Evolutionary conservation across 768 basidiomycete genomes (phyloP).

Genomic region (Auricularia auricula-judae): DNA sequence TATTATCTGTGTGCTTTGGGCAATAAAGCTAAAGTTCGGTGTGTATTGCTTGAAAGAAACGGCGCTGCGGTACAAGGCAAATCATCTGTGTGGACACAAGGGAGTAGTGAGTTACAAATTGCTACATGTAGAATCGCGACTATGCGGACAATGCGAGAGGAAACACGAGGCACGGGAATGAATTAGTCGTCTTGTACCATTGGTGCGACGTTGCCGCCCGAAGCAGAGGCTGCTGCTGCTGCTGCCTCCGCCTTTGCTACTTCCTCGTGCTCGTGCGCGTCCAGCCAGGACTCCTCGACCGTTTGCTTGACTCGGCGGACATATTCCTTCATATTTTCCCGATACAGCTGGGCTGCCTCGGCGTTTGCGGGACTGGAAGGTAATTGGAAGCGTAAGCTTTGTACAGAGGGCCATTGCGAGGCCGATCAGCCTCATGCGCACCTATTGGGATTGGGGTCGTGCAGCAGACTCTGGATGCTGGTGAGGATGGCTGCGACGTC

Average conservation of each 20-base stretch:
- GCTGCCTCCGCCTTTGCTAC: conserved; percentile 1
- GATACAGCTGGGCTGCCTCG: conserved; percentile 91
- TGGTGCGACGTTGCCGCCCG: not conserved
- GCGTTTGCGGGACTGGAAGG: conserved; percentile 82
- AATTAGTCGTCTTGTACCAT: not conserved
- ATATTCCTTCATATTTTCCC: conserved; percentile 99
- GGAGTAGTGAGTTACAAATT: too few species aligned
- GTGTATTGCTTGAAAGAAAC: too few species aligned
- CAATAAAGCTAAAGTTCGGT: too few species aligned
- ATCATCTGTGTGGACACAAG: too few species aligned
- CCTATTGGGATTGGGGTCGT: conserved; percentile 93
- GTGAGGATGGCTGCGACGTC: conserved; percentile 98
- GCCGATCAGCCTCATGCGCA: conserved; percentile 14
- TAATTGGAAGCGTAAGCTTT: not conserved
- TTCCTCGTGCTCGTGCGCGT: conserved; percentile 57
- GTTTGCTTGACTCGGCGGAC: conserved; percentile 85
- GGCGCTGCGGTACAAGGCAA: too few species aligned
- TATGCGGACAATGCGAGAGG: too few species aligned
- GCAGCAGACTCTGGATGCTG: conserved; percentile 87
- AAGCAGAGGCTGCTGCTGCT: not conserved
- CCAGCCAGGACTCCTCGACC: conserved; percentile 92
- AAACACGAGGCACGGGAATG: too few species aligned
- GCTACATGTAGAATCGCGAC: too few species aligned
- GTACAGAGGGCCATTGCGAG: not conserved
- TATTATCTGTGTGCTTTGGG: too few species aligned